A percentile compares a stretch with the other conserved stretches of the same genome.
Conservation (phyloP, 78 protist genomes). For the Ministeria vibrans region DNA sequence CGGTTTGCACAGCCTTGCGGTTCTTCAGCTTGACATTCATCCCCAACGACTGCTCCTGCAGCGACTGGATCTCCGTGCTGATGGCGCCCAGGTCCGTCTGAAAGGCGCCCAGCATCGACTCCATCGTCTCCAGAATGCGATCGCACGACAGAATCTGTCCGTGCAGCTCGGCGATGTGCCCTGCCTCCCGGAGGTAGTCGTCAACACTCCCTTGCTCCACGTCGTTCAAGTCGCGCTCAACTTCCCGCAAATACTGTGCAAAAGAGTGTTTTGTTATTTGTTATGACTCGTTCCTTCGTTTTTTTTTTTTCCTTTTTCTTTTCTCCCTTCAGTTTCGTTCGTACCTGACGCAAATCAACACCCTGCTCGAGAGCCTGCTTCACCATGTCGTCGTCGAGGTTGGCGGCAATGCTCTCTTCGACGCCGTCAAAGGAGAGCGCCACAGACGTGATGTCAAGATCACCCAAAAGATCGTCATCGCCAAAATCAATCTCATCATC, state of each 20-base stretch:
- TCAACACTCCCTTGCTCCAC: no score
- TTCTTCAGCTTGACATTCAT: slow-evolving; percentile 43
- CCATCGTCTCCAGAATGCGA: slow-evolving; percentile 27
- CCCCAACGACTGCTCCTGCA: slow-evolving; percentile 42
- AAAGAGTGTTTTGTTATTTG: not conserved
- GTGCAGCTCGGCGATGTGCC: slow-evolving; percentile 26
- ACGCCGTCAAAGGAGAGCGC: slow-evolving; percentile 2
- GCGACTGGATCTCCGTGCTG: slow-evolving; percentile 31
- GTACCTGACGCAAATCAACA: not conserved
- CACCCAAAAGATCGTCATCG: not conserved
- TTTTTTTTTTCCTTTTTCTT: not conserved
- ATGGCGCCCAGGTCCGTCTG: slow-evolving; percentile 39
- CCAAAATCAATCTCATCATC: not conserved
- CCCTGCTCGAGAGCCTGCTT: slow-evolving; percentile 23
- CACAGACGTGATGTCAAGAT: not conserved
- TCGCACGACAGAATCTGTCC: slow-evolving; percentile 37
- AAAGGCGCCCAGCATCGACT: slow-evolving; percentile 32
- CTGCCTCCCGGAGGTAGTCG: slow-evolving; percentile 28
- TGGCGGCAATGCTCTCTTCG: not conserved
- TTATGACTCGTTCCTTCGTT: not conserved
- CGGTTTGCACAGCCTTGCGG: slow-evolving; percentile 1
- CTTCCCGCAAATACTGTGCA: not conserved
- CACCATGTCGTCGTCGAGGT: slow-evolving; percentile 6
- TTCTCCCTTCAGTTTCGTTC: not conserved
- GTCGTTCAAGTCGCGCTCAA: not conserved